phyloP scores from a whole-genome alignment of 1,139 yeast genomes.

The Lodderomyces margitis region DNA sequence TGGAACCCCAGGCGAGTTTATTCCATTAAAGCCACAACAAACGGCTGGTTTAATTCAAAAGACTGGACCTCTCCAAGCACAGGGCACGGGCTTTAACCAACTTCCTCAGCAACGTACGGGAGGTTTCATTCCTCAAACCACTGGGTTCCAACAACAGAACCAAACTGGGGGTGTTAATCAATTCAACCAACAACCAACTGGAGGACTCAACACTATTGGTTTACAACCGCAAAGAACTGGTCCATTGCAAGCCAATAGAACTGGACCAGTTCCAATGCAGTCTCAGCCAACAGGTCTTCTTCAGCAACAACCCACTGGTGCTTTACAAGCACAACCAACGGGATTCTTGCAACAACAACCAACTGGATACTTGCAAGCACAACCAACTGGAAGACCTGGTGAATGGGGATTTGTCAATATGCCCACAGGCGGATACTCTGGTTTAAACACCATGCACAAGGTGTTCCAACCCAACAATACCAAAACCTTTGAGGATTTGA shows the following conservation, averaged over 20 bases:
- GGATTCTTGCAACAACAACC: constrained; percentile 41
- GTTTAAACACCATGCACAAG: constrained; percentile 69
- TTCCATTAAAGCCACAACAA: constrained; percentile 50
- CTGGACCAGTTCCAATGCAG: constrained; percentile 25
- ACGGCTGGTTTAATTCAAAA: constrained; percentile 46
- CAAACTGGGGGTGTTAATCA: constrained; percentile 24
- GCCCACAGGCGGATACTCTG: constrained; percentile 75
- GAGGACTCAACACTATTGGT: constrained; percentile 36
- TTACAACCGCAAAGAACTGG: constrained; percentile 24
- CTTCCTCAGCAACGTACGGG: constrained; percentile 33
- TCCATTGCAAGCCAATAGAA: constrained; percentile 27
- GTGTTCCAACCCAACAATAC: constrained; percentile 62
- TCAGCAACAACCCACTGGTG: constrained; percentile 28
- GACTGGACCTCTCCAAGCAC: constrained; percentile 35
- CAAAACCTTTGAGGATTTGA: constrained; percentile 30
- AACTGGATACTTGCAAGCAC: constrained; percentile 44
- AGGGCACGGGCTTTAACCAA: constrained; percentile 32
- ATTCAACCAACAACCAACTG: constrained; percentile 20
- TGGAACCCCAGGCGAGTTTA: constrained; percentile 39
- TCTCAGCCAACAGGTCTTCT: constrained; percentile 23
- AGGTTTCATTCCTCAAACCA: constrained; percentile 22
- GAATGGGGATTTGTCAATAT: constrained; percentile 79
- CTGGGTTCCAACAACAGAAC: constrained; percentile 10
- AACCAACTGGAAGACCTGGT: constrained; percentile 75
- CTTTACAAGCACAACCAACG: constrained; percentile 34